A percentile compares a stretch with the other conserved stretches of the same genome.
phyloP scores from a whole-genome alignment of 2,329 filamentous ascomycete genomes.

The Fusarium miscanthi region DNA sequence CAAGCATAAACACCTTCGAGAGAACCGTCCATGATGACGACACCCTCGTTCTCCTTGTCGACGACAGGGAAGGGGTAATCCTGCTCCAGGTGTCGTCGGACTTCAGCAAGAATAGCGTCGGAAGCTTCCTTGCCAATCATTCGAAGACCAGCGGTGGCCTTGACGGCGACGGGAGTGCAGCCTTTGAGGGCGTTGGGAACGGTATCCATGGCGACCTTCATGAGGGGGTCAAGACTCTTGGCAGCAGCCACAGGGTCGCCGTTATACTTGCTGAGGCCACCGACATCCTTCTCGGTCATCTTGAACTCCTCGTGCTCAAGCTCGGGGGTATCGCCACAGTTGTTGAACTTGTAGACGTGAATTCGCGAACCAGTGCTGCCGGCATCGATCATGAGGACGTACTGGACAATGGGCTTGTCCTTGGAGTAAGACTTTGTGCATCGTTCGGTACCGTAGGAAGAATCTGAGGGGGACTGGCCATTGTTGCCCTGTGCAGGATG shows the following conservation, averaged over 20 bases:
- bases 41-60: conserved; percentile 83
- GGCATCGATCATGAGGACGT: conserved; percentile 98
- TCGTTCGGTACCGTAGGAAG: conserved; percentile 73
- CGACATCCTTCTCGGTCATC: conserved; percentile 88
- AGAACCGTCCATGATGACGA: conserved; percentile 96
- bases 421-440: conserved; percentile 87
- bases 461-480: conserved; percentile 68
- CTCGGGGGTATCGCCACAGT: conserved; percentile 94
- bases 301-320: conserved; percentile 93
- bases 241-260: conserved; percentile 89
- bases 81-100: conserved; percentile 84
- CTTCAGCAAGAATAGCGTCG: conserved; percentile 84
- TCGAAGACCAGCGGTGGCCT: conserved; percentile 93
- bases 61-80: conserved; percentile 96
- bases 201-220: conserved; percentile 84
- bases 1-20: conserved; percentile 98
- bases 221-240: conserved; percentile 85
- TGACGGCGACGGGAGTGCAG: conserved; percentile 97
- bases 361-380: conserved; percentile 98
- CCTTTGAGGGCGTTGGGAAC: conserved; percentile 89
- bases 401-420: conserved; percentile 94
- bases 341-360: conserved; percentile 99
- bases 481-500: conserved; percentile 41
- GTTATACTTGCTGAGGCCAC: conserved; percentile 88
- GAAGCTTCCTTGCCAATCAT: conserved; percentile 85